A percentile compares a stretch with the other conserved stretches of the same genome.
These are phyloP conservation scores for Odontarrhena argentea DNA, from an alignment of 345 rosid genomes.

Conservation along the genomic window DNA sequence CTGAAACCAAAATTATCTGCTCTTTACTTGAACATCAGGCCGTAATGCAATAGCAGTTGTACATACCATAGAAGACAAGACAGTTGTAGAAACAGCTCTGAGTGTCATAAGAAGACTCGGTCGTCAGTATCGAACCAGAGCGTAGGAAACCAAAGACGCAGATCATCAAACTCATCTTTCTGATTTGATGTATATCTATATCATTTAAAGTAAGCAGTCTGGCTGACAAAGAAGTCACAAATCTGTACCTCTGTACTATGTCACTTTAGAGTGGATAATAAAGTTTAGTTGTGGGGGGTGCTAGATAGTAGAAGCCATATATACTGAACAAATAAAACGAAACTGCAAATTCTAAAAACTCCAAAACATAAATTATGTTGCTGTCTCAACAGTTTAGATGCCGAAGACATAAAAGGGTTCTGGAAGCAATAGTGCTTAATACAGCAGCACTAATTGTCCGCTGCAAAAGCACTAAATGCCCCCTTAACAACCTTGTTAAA, in stretches of 20 bases:
- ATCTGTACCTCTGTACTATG: no score
- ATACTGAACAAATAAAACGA: no score
- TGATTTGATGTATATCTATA: neutral
- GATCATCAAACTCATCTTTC: neutral
- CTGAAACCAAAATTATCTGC: neutral
- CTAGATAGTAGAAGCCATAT: no score
- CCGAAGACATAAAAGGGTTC: neutral
- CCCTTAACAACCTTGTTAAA: neutral
- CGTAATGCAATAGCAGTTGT: constrained; percentile 50
- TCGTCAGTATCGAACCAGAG: constrained; percentile 64
- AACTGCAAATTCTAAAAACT: neutral
- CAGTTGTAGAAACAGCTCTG: constrained; percentile 43
- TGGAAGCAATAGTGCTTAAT: neutral
- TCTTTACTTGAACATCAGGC: constrained; percentile 26
- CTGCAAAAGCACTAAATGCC: no score
- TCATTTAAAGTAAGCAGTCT: no score
- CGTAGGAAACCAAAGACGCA: constrained; percentile 31
- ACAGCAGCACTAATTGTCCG: neutral
- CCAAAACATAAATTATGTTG: neutral
- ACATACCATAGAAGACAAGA: constrained; percentile 44
- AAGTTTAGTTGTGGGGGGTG: no score
- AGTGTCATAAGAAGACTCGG: constrained; percentile 38
- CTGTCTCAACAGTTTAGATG: neutral
- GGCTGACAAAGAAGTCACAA: no score
- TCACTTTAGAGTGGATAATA: no score